These are phyloP conservation scores for Luvunga scandens DNA, from an alignment of 345 rosid species.

Conservation along the genomic window DNA sequence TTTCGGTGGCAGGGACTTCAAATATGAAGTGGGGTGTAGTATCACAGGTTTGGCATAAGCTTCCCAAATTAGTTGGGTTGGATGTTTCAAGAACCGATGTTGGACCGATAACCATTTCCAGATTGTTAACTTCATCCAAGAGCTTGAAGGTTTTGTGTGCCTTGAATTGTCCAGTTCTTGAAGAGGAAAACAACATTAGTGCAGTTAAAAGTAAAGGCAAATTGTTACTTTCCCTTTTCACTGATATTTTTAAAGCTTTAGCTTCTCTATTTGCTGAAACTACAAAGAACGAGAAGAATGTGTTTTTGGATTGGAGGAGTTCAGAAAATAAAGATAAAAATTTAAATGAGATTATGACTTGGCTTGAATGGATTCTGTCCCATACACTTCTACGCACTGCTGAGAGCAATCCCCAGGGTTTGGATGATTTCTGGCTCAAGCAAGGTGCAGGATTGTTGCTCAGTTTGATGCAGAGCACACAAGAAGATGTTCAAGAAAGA, in stretches of 20 bases:
- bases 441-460: conserved; percentile 78
- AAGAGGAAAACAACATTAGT: conserved; percentile 49
- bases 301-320: conserved; percentile 58
- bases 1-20: conserved; percentile 82
- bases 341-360: conserved; percentile 55
- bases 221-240: conserved; percentile 50
- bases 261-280: conserved; percentile 56
- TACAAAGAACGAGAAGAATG: conserved; percentile 44
- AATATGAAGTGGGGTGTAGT: conserved; percentile 71
- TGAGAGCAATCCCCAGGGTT: conserved; percentile 68
- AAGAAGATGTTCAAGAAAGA: conserved; percentile 86
- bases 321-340: conserved; percentile 36
- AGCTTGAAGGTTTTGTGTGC: conserved; percentile 77
- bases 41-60: conserved; percentile 59
- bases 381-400: conserved; percentile 70
- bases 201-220: conserved; percentile 54
- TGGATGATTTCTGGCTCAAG: conserved; percentile 77
- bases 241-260: conserved; percentile 55
- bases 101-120: conserved; percentile 54
- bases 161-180: conserved; percentile 61
- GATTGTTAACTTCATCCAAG: conserved; percentile 58
- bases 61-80: conserved; percentile 60
- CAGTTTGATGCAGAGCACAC: conserved; percentile 67
- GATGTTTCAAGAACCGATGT: conserved; percentile 88
- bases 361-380: conserved; percentile 80